Evolutionary conservation across 164 flowering plant genomes (phyloP), one percentile per base, ranked within the genome.

Genomic region (Kingdonia uniflora): DNA sequence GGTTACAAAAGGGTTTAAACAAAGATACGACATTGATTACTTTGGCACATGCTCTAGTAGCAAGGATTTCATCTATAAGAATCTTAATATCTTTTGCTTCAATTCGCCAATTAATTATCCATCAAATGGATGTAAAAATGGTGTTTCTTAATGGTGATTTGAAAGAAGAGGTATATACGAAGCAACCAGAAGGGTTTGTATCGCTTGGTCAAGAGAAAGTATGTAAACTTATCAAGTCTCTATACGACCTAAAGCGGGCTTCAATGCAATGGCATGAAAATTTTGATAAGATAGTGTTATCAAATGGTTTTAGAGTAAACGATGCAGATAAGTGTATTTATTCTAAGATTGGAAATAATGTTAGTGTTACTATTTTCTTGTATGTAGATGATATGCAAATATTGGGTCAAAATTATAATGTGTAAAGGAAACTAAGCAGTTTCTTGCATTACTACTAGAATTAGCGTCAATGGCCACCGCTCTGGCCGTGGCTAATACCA

Each of bases 1-100:
- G 12, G 59, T 56, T n/a, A 51, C 38, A 6, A 56, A 56, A 44
- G 20, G 59, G 11, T 56, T 11, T 19, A 42, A 14, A 1, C 44
- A n/a, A 43, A 56, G 13, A 12, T 10, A 56, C 5, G 49, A 20
- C 8, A 42, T 41, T 19, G 44, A 55, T 42, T 55, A 55, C 15
- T 55, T 55, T 55, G 58, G 42, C 21, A 54, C 57, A 42, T 16
- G 22, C 48, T 5, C 48, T 12, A 5, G 22, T 44, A 11, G 59
- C 59, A 21, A 10, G 51, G 13, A 48, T 48, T 5, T 21, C 29
- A 2, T 48, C 29, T 22, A 48, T 48, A 0, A 21, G 48, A 44
- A 17, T 44, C 12, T 22, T 48, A 48, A 48, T 48, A 22, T 48
- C 7, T 48, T 23, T 22, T 3, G 48, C 48, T 5, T 16, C 48